phyloP scores from a whole-genome alignment of 805 yeast genomes.

The Candida saitoana region DNA sequence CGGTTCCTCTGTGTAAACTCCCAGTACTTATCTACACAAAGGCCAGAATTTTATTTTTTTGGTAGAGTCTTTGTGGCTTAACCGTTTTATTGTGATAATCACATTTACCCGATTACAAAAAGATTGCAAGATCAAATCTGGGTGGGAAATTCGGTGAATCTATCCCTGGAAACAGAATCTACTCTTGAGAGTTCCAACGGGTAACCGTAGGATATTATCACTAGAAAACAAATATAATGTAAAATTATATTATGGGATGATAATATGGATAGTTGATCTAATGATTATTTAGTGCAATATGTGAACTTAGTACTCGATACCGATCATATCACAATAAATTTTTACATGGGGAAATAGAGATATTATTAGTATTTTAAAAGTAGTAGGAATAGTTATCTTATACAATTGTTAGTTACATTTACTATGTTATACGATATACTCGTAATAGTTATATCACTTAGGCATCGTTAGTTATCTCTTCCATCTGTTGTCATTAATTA shows the following conservation, averaged over 20 bases:
- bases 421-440: no score
- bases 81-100: constrained; percentile 31
- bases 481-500: background rate
- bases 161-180: constrained; percentile 28
- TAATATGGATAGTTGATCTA: constrained; percentile 49
- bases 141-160: constrained; percentile 61
- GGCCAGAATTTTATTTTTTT: background rate
- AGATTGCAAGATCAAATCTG: constrained; percentile 16
- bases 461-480: background rate
- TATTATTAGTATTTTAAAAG: no score
- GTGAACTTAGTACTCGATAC: constrained; percentile 56
- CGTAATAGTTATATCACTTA: no score
- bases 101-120: constrained; percentile 36
- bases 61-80: constrained; percentile 1
- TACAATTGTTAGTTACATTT: background rate
- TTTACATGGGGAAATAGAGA: no score
- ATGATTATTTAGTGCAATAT: constrained; percentile 52
- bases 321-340: constrained; percentile 33
- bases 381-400: background rate
- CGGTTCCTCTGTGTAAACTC: no score
- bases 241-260: constrained; percentile 39
- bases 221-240: constrained; percentile 37
- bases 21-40: background rate
- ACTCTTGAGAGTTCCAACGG: constrained; percentile 52
- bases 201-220: constrained; percentile 50